These are phyloP conservation scores for Oryza australiensis DNA, from an alignment of 176 grass and related monocot species.

Conservation along the genomic window DNA sequence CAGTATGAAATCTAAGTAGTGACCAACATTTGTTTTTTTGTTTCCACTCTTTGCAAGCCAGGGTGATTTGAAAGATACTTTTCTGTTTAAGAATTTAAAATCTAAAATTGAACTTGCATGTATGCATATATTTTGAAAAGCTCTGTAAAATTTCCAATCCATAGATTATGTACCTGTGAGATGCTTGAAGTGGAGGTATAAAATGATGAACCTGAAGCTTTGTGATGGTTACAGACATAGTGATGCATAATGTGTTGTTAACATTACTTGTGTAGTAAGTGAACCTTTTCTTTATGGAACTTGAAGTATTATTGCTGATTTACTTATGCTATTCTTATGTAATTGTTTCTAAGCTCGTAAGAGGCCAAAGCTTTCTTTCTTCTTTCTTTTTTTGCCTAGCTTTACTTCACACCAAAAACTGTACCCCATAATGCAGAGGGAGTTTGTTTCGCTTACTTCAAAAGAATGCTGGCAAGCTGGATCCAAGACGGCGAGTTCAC, in stretches of 20 bases:
- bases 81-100: not conserved
- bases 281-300: not conserved
- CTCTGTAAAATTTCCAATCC: not conserved
- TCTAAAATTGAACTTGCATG: not conserved
- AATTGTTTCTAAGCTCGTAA: conserved; percentile 4
- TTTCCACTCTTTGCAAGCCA: not conserved
- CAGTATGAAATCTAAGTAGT: conserved; percentile 9
- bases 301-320: not conserved
- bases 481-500: conserved; percentile 66
- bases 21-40: not conserved
- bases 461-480: conserved; percentile 65
- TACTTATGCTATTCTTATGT: not conserved
- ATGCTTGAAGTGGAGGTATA: not conserved
- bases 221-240: not conserved
- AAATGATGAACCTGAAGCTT: not conserved
- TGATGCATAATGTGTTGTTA: not conserved
- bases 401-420: conserved; percentile 12
- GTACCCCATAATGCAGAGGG: conserved; percentile 53
- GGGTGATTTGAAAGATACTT: not conserved
- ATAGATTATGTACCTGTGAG: not conserved
- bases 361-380: not conserved
- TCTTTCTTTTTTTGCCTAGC: not conserved
- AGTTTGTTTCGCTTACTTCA: conserved; percentile 91
- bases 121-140: no score
- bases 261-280: not conserved